These are phyloP conservation scores for Rhynchosporium graminicola DNA, from an alignment of 2,329 filamentous ascomycete genomes.

Conservation along the genomic window DNA sequence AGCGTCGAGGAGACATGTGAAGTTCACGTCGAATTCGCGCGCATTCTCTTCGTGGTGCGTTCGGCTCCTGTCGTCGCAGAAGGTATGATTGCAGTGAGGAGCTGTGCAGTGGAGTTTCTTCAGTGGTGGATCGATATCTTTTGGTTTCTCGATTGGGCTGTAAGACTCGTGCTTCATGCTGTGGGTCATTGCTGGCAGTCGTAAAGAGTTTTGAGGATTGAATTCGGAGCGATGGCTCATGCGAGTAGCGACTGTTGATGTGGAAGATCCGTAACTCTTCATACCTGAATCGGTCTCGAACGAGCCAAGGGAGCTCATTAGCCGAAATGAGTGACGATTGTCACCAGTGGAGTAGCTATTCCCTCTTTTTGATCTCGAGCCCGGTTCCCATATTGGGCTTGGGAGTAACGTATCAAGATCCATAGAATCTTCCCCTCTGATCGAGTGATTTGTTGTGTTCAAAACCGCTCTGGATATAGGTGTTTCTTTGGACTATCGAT, in stretches of 20 bases:
- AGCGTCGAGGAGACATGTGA: constrained; percentile 17
- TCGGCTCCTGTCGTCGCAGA: background rate
- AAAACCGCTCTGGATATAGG: background rate
- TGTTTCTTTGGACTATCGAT: background rate
- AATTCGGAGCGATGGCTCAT: constrained; percentile 7
- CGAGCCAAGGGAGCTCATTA: constrained; percentile 10
- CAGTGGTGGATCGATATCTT: background rate
- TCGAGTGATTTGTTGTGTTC: background rate
- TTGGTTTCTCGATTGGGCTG: background rate
- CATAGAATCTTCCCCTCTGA: background rate
- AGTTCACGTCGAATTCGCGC: background rate
- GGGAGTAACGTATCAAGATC: background rate
- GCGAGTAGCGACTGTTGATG: constrained; percentile 10
- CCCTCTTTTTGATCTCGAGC: background rate
- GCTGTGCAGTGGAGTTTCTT: background rate
- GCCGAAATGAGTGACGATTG: constrained; percentile 14
- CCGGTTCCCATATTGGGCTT: background rate
- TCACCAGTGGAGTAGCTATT: background rate
- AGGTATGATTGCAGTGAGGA: background rate
- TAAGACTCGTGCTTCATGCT: background rate
- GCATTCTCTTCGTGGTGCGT: background rate
- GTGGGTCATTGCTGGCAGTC: background rate
- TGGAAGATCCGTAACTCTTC: constrained; percentile 13
- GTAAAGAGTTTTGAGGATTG: background rate
- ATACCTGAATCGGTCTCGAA: constrained; percentile 1